These are phyloP conservation scores for Spatholobus suberectus DNA, from an alignment of 306 rosid species.

Conservation along the genomic window DNA sequence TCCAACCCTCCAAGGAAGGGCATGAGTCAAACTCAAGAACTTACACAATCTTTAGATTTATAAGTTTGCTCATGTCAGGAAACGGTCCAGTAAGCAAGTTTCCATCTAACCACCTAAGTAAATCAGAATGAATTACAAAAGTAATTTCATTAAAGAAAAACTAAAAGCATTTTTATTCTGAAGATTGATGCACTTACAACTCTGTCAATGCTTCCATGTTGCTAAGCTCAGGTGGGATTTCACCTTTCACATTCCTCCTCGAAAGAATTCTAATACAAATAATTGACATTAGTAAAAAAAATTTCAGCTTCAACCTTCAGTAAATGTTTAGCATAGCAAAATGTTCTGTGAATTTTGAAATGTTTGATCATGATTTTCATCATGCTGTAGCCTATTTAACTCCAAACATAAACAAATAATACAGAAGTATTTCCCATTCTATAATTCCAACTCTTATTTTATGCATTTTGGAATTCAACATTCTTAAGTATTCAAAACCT, in stretches of 20 bases:
- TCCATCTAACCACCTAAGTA: constrained; percentile 75
- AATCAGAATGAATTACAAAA: constrained; percentile 17
- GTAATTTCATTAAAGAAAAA: background rate
- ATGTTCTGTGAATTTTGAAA: background rate
- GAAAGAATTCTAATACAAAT: constrained; percentile 64
- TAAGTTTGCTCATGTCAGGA: constrained; percentile 79
- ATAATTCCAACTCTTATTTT: background rate
- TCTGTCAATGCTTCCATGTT: constrained; percentile 75
- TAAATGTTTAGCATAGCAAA: background rate
- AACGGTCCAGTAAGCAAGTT: constrained; percentile 71
- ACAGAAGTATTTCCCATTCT: background rate
- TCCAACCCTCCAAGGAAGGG: background rate
- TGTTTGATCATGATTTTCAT: constrained; percentile 16
- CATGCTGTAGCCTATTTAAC: background rate
- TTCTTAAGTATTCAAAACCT: background rate
- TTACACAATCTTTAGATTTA: constrained; percentile 79
- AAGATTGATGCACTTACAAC: constrained; percentile 59
- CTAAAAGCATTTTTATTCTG: background rate
- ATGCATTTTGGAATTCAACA: background rate
- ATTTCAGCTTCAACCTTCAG: background rate
- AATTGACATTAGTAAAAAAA: constrained; percentile 9
- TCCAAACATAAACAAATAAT: background rate
- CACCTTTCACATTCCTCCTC: constrained; percentile 65
- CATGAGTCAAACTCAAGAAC: constrained; percentile 36
- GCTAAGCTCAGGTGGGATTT: constrained; percentile 70